A percentile compares a stretch with the other conserved stretches of the same genome.
Evolutionary conservation across 768 basidiomycete genomes (phyloP).

Genomic region (Agrocybe chaxingu): DNA sequence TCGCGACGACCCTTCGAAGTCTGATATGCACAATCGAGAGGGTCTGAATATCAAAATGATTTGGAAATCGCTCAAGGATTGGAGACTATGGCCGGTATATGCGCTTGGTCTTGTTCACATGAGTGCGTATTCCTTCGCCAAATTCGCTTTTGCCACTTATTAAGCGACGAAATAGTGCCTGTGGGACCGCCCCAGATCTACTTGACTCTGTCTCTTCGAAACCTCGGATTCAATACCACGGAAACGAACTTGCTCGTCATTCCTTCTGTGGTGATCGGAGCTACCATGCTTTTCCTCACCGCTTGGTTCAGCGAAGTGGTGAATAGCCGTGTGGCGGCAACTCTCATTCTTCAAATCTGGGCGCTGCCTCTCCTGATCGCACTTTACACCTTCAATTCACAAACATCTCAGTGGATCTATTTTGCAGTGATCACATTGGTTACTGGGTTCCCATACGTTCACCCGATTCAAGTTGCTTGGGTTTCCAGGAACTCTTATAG

Average conservation of each 20-base stretch:
- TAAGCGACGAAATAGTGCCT: no score
- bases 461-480: conserved; percentile 51
- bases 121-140: conserved; percentile 32
- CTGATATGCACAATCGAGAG: conserved; percentile 72
- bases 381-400: conserved; percentile 43
- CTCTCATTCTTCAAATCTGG: conserved; percentile 56
- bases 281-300: conserved; percentile 41
- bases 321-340: conserved; percentile 48
- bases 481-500: conserved; percentile 55
- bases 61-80: conserved; percentile 51
- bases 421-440: conserved; percentile 49
- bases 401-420: conserved; percentile 53
- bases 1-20: conserved; percentile 65
- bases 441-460: conserved; percentile 48
- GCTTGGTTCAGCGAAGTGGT: conserved; percentile 52
- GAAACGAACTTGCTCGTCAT: no score
- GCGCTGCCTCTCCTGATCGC: conserved; percentile 57
- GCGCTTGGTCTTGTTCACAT: conserved; percentile 50
- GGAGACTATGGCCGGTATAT: conserved; percentile 67
- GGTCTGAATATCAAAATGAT: conserved; percentile 50
- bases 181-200: no score
- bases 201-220: no score
- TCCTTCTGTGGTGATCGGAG: conserved; percentile 26
- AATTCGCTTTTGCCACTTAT: background rate
- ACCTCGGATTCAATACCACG: no score